These are phyloP conservation scores for Erodium texanum DNA, from an alignment of 441 rosid species.

Conservation along the genomic window DNA sequence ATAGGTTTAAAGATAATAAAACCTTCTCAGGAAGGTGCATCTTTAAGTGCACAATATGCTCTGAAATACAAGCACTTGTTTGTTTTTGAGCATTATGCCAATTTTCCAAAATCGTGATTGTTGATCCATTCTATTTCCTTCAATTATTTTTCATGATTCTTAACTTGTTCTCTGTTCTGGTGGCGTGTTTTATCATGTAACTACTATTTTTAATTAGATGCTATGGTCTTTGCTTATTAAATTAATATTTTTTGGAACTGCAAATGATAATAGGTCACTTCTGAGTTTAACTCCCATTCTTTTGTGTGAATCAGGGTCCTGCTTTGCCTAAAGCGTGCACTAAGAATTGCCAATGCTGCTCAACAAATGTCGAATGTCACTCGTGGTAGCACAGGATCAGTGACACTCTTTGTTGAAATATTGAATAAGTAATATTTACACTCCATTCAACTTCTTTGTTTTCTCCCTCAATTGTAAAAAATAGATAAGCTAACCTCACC, in stretches of 20 bases:
- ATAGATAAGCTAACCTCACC: constrained; percentile 5
- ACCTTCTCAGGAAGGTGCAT: neutral
- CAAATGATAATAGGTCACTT: neutral
- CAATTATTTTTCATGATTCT: neutral
- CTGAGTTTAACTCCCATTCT: neutral
- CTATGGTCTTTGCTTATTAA: neutral
- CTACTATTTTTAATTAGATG: neutral
- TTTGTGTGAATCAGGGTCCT: constrained; percentile 46
- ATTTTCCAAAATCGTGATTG: neutral
- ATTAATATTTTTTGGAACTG: neutral
- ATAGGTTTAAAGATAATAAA: neutral
- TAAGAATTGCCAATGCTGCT: constrained; percentile 91
- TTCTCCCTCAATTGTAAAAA: neutral
- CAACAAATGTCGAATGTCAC: constrained; percentile 76
- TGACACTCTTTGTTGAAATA: constrained; percentile 75
- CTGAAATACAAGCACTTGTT: neutral
- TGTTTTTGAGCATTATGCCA: neutral
- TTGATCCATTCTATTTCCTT: neutral
- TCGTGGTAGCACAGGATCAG: constrained; percentile 72
- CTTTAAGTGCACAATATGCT: neutral
- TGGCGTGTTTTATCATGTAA: neutral
- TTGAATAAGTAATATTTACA: constrained; percentile 62
- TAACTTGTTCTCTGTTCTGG: neutral
- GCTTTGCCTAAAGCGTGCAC: constrained; percentile 84
- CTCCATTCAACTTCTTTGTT: neutral